phyloP scores from a whole-genome alignment of 164 flowering plant species.

The Macadamia tetraphylla region DNA sequence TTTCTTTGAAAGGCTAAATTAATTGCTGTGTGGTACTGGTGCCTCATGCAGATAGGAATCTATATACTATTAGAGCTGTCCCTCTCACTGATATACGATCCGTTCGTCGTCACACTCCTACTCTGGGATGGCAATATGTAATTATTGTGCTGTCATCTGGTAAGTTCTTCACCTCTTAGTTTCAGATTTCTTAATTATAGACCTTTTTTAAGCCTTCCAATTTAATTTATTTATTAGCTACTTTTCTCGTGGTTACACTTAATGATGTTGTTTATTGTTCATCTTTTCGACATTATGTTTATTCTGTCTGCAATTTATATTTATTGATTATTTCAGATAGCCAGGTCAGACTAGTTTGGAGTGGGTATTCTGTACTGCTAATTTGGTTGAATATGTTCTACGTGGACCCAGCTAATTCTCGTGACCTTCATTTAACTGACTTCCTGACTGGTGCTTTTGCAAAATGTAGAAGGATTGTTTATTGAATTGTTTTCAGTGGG shows the following conservation, averaged over 20 bases:
- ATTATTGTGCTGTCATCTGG: conserved; percentile 90
- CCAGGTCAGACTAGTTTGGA: not conserved
- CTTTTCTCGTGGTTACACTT: not conserved
- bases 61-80: conserved; percentile 83
- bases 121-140: conserved; percentile 92
- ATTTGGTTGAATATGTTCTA: not conserved
- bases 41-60: conserved; percentile 59
- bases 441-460: not conserved
- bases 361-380: not conserved
- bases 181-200: not conserved
- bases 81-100: conserved; percentile 81
- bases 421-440: not conserved
- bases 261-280: not conserved
- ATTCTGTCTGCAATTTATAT: not conserved
- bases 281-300: not conserved
- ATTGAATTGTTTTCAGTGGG: not conserved
- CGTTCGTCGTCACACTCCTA: conserved; percentile 83
- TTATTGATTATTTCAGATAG: not conserved
- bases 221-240: not conserved
- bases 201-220: not conserved
- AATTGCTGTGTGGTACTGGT: conserved; percentile 7
- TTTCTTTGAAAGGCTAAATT: not conserved
- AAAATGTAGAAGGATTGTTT: not conserved
- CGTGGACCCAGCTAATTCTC: not conserved
- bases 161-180: conserved; percentile 12